Conservation (phyloP, 2,329 filamentous ascomycete genomes). For the Podosphaera fusca region DNA sequence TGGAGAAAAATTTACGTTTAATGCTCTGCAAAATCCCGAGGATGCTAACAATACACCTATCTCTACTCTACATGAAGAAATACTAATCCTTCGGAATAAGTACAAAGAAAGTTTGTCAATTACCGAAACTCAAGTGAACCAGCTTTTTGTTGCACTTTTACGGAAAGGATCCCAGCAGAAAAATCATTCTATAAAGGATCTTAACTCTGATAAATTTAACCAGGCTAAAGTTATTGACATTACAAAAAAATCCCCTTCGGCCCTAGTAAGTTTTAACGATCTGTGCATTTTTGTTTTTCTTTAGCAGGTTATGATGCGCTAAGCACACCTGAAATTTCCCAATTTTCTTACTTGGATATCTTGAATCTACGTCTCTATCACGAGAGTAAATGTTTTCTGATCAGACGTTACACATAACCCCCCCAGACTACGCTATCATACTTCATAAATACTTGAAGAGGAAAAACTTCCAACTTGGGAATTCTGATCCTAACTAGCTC, state of each 20-base stretch:
- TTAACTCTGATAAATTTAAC: background rate
- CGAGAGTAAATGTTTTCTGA: too few relatives aligned
- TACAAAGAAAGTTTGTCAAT: slow-evolving; percentile 26
- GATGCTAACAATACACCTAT: slow-evolving; percentile 35
- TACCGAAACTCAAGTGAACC: slow-evolving; percentile 32
- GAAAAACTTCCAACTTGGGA: background rate
- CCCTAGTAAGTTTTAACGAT: too few relatives aligned
- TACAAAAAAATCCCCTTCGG: too few relatives aligned
- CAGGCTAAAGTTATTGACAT: background rate
- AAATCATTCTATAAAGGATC: background rate
- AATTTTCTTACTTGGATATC: too few relatives aligned
- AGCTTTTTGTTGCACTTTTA: slow-evolving; percentile 23
- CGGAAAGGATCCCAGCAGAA: background rate
- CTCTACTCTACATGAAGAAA: slow-evolving; percentile 32
- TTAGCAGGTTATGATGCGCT: too few relatives aligned
- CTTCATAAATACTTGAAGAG: background rate
- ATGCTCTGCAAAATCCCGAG: slow-evolving; percentile 22
- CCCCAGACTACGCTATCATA: too few relatives aligned
- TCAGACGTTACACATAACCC: too few relatives aligned
- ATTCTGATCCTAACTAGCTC: background rate
- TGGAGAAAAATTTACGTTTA: slow-evolving; percentile 28
- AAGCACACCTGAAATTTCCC: too few relatives aligned
- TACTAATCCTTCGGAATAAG: slow-evolving; percentile 30
- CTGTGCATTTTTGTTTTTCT: too few relatives aligned
- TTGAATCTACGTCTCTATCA: too few relatives aligned